These are phyloP conservation scores for Alternaria triticina DNA, from an alignment of 2,329 filamentous ascomycete genomes.

Conservation along the genomic window DNA sequence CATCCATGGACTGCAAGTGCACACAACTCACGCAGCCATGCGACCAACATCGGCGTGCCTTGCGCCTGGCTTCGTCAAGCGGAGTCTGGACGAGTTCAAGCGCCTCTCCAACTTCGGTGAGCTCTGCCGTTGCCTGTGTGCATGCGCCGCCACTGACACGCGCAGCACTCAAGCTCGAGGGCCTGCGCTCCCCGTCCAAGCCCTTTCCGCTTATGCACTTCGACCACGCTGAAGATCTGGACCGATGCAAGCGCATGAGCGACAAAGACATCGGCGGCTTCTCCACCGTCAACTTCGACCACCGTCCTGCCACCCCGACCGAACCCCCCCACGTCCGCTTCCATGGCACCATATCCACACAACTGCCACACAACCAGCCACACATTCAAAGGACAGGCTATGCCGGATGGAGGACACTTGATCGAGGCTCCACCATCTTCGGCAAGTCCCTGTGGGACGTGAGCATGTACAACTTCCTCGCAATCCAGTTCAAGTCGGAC, in stretches of 20 bases:
- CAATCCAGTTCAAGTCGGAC: slow-evolving; percentile 86
- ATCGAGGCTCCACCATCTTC: slow-evolving; percentile 79
- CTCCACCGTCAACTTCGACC: slow-evolving; percentile 76
- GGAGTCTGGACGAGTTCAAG: slow-evolving; percentile 65
- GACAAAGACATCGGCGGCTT: slow-evolving; percentile 87
- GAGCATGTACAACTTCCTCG: slow-evolving; percentile 86
- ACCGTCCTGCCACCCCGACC: slow-evolving; percentile 55
- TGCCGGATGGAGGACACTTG: slow-evolving; percentile 85
- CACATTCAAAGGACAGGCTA: slow-evolving; percentile 82
- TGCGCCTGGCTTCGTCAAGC: slow-evolving; percentile 61
- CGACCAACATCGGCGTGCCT: slow-evolving; percentile 45
- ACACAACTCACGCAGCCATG: slow-evolving; percentile 33
- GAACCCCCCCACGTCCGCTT: slow-evolving; percentile 77
- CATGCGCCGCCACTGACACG: slow-evolving; percentile 37
- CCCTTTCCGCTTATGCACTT: slow-evolving; percentile 72
- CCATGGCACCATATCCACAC: slow-evolving; percentile 85
- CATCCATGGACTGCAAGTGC: slow-evolving; percentile 4
- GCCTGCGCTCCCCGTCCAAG: slow-evolving; percentile 67
- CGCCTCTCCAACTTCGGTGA: slow-evolving; percentile 62
- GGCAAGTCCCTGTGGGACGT: slow-evolving; percentile 87
- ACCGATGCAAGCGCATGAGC: slow-evolving; percentile 75
- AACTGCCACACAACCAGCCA: slow-evolving; percentile 76
- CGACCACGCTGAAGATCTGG: slow-evolving; percentile 53
- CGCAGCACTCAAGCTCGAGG: slow-evolving; percentile 72
- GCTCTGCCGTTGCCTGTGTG: slow-evolving; percentile 27